A percentile compares a stretch with the other conserved stretches of the same genome.
These are phyloP conservation scores for Malus sieversii DNA, from an alignment of 306 rosid species.

Conservation along the genomic window DNA sequence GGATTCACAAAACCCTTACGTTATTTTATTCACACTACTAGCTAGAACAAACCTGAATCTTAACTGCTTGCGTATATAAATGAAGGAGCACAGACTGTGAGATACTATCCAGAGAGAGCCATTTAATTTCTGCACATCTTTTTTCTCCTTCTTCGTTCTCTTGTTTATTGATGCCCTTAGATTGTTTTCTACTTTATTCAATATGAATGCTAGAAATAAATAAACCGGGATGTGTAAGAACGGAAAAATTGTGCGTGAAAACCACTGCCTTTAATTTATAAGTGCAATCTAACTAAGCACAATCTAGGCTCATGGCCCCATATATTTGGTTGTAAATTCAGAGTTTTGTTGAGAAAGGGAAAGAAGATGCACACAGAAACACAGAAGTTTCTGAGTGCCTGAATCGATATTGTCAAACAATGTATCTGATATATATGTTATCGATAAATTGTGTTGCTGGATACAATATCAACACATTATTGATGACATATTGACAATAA, in stretches of 20 bases:
- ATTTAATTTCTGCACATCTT: background rate
- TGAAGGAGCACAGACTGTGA: background rate
- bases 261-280: background rate
- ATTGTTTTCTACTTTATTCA: background rate
- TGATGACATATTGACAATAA: background rate
- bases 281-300: no score
- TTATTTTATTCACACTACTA: background rate
- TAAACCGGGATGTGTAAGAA: no score
- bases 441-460: background rate
- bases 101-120: background rate
- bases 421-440: no score
- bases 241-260: background rate
- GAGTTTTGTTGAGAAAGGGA: background rate
- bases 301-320: background rate
- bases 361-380: no score
- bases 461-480: background rate
- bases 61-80: background rate
- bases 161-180: background rate
- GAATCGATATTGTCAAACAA: background rate
- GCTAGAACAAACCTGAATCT: background rate
- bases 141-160: no score
- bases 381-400: background rate
- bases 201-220: background rate
- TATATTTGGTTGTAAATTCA: no score
- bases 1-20: slow-evolving; percentile 19